phyloP scores from a whole-genome alignment of 1,284 basidiomycete genomes.

The Cutaneotrichosporon cyanovorans region DNA sequence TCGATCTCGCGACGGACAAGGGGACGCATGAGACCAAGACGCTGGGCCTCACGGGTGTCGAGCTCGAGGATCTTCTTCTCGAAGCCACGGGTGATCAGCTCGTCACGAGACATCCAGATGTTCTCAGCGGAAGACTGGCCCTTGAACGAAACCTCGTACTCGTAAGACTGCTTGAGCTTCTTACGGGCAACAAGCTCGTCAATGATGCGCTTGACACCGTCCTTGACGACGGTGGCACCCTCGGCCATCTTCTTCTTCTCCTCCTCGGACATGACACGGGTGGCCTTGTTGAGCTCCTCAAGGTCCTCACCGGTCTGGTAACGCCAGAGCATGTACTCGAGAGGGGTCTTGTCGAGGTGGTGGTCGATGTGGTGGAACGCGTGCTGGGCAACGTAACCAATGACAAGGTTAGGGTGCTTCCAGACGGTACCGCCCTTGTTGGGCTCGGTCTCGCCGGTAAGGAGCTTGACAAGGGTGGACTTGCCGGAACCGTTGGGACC shows the following conservation, averaged over 20 bases:
- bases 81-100: slow-evolving; percentile 93
- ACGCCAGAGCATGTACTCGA: slow-evolving; percentile 98
- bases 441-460: slow-evolving; percentile 94
- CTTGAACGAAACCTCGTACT: slow-evolving; percentile 96
- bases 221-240: slow-evolving; percentile 72
- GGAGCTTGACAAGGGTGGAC: slow-evolving; percentile 96
- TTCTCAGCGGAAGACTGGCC: slow-evolving; percentile 86
- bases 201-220: slow-evolving; percentile 89
- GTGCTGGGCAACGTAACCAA: slow-evolving; percentile 96
- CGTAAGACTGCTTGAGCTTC: slow-evolving; percentile 99
- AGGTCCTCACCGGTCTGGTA: slow-evolving; percentile 99
- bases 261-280: slow-evolving; percentile 76
- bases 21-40: slow-evolving; percentile 88
- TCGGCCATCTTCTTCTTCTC: slow-evolving; percentile 96
- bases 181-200: slow-evolving; percentile 86
- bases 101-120: slow-evolving; percentile 92
- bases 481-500: slow-evolving; percentile 98
- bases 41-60: slow-evolving; percentile 94
- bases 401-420: slow-evolving; percentile 99
- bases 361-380: slow-evolving; percentile 98
- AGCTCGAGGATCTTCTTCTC: slow-evolving; percentile 98
- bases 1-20: slow-evolving; percentile 96
- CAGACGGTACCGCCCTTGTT: slow-evolving; percentile 95
- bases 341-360: slow-evolving; percentile 95
- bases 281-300: slow-evolving; percentile 90